phyloP scores from a whole-genome alignment of 257 asterid species.

The Eucommia ulmoides region DNA sequence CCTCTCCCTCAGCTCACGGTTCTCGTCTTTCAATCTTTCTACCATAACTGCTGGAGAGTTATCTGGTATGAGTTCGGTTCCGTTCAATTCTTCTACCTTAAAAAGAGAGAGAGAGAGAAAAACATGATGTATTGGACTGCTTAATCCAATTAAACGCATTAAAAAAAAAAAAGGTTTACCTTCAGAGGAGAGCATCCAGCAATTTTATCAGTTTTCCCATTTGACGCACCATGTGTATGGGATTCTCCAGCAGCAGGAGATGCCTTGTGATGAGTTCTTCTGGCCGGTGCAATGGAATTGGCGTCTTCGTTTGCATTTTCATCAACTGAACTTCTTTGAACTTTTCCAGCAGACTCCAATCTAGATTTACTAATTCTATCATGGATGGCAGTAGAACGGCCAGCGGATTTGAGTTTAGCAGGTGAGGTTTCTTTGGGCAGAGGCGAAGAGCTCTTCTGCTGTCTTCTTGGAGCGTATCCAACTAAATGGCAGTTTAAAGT shows the following conservation, averaged over 20 bases:
- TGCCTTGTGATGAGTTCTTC: constrained; percentile 7
- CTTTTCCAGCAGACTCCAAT: neutral
- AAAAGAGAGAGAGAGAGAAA: neutral
- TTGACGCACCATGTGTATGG: constrained; percentile 6
- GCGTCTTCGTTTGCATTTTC: constrained; percentile 2
- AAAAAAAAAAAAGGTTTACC: constrained; percentile 17
- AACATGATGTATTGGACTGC: neutral
- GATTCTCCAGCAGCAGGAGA: constrained; percentile 3
- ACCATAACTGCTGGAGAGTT: constrained; percentile 1
- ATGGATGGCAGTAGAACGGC: constrained; percentile 6
- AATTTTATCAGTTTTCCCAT: constrained; percentile 1
- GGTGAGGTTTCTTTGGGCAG: constrained; percentile 9
- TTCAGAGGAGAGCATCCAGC: constrained; percentile 9
- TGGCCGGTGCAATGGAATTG: constrained; percentile 6
- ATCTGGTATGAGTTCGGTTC: neutral
- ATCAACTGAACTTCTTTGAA: neutral
- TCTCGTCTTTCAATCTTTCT: constrained; percentile 27
- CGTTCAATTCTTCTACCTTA: neutral
- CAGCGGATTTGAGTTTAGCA: constrained; percentile 3
- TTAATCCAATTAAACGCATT: neutral
- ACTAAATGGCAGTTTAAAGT: constrained; percentile 35
- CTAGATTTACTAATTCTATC: neutral
- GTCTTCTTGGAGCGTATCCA: constrained; percentile 49
- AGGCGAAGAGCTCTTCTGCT: constrained; percentile 12
- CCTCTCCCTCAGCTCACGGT: constrained; percentile 24